Conservation (phyloP, 73 alveolate genomes). For the Paramecium sexaurelia region DNA sequence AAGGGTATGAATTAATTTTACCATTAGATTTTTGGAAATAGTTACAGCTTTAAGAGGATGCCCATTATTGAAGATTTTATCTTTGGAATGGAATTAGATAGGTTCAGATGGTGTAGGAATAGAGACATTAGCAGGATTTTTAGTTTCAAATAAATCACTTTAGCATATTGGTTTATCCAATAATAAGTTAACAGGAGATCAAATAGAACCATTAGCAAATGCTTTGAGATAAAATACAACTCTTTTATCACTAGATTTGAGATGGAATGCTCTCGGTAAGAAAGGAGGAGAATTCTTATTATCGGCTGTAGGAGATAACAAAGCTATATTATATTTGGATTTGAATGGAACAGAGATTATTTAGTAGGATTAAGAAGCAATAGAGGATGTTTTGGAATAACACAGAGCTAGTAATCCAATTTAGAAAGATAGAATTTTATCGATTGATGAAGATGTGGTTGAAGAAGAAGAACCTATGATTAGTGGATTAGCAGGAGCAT, state of each 20-base stretch:
- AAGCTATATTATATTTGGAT: conserved; percentile 57
- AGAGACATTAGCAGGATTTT: conserved; percentile 64
- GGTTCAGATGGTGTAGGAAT: conserved; percentile 64
- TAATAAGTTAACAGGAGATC: conserved; percentile 60
- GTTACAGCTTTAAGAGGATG: conserved; percentile 62
- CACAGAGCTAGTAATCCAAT: conserved; percentile 68
- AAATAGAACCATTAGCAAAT: conserved; percentile 57
- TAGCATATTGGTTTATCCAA: conserved; percentile 42
- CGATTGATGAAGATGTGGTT: conserved; percentile 44
- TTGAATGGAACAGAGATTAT: conserved; percentile 67
- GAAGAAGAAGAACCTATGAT: conserved; percentile 34
- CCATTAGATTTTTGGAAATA: conserved; percentile 45
- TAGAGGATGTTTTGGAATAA: conserved; percentile 68
- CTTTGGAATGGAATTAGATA: conserved; percentile 73
- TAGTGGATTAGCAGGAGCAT: conserved; percentile 60
- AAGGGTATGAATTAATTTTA: background rate
- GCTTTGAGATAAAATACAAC: conserved; percentile 67
- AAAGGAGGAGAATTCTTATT: conserved; percentile 54
- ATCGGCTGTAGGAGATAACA: conserved; percentile 52
- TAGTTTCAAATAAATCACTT: conserved; percentile 59
- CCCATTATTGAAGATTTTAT: conserved; percentile 16
- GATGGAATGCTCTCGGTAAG: conserved; percentile 63
- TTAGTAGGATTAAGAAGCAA: background rate
- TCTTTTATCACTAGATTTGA: conserved; percentile 61
- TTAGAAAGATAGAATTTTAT: conserved; percentile 32